Conservation (phyloP, 2,329 filamentous ascomycete genomes). For the Pyrenochaeta sp. region DNA sequence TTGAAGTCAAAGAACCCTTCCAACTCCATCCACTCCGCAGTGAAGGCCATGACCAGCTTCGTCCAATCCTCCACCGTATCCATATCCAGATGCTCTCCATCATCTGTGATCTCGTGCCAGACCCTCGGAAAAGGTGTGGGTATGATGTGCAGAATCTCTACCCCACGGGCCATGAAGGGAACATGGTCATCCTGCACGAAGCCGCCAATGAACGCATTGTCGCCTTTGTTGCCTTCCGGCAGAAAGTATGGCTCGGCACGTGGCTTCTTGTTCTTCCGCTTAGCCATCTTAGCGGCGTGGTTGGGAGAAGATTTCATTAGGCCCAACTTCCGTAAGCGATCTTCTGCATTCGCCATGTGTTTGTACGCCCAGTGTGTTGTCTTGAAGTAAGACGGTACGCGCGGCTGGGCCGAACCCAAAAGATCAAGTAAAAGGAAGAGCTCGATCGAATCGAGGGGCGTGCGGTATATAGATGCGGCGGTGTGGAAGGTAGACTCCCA, state of each 20-base stretch:
- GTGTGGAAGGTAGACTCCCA: constrained; percentile 80
- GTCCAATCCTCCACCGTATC: constrained; percentile 89
- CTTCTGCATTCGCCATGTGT: constrained; percentile 77
- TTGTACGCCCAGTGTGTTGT: constrained; percentile 95
- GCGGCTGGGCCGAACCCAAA: constrained; percentile 74
- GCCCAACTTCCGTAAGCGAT: constrained; percentile 72
- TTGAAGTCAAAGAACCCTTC: constrained; percentile 46
- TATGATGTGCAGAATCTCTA: constrained; percentile 92
- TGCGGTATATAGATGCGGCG: constrained; percentile 76
- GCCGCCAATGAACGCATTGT: constrained; percentile 61
- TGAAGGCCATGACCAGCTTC: constrained; percentile 82
- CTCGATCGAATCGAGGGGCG: constrained; percentile 79
- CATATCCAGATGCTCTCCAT: constrained; percentile 84
- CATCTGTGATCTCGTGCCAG: constrained; percentile 88
- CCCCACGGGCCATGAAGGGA: constrained; percentile 87
- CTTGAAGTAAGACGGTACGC: constrained; percentile 85
- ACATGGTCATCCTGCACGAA: constrained; percentile 88
- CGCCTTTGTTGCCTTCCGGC: constrained; percentile 60
- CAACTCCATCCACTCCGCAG: constrained; percentile 88
- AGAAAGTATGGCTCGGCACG: constrained; percentile 65
- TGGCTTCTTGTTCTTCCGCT: constrained; percentile 38
- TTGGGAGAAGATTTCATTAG: constrained; percentile 71
- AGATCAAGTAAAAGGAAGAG: constrained; percentile 91
- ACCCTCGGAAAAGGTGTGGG: constrained; percentile 81
- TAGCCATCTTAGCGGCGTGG: constrained; percentile 53